A percentile compares a stretch with the other conserved stretches of the same genome.
Conservation (phyloP, 139 green algal genomes). For the Penium margaritaceum region DNA sequence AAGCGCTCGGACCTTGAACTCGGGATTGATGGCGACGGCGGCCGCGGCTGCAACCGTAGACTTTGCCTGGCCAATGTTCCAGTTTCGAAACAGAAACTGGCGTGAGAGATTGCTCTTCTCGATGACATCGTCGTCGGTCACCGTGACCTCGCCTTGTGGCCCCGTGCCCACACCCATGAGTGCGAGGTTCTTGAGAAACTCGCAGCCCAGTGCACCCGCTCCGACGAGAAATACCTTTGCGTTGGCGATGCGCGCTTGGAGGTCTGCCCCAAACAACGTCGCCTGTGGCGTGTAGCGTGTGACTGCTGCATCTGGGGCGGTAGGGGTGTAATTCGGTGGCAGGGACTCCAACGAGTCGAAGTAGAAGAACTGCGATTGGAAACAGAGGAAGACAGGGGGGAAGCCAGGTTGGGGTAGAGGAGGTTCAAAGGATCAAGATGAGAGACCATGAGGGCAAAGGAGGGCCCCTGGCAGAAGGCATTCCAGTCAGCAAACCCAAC, state of each 20-base stretch:
- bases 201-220: constrained; percentile 89
- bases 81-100: constrained; percentile 96
- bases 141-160: constrained; percentile 53
- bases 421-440: not conserved
- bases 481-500: too few species aligned
- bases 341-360: constrained; percentile 50
- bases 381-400: too few species aligned
- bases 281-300: constrained; percentile 78
- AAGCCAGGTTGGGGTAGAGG: not conserved
- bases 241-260: constrained; percentile 56
- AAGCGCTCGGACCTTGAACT: constrained; percentile 62
- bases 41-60: constrained; percentile 66
- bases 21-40: constrained; percentile 73
- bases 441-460: not conserved
- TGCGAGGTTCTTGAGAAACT: constrained; percentile 97
- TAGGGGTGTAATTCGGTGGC: constrained; percentile 40
- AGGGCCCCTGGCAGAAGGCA: not conserved
- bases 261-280: constrained; percentile 68
- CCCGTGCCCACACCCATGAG: constrained; percentile 78
- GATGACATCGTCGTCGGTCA: constrained; percentile 96
- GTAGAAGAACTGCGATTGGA: constrained; percentile 54
- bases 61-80: constrained; percentile 88
- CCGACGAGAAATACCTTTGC: constrained; percentile 89
- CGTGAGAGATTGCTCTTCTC: constrained; percentile 92
- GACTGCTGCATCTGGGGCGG: constrained; percentile 57